A percentile compares a stretch with the other conserved stretches of the same genome.
phyloP scores from a whole-genome alignment of 768 basidiomycete genomes.

The Kwoniella bestiolae region DNA sequence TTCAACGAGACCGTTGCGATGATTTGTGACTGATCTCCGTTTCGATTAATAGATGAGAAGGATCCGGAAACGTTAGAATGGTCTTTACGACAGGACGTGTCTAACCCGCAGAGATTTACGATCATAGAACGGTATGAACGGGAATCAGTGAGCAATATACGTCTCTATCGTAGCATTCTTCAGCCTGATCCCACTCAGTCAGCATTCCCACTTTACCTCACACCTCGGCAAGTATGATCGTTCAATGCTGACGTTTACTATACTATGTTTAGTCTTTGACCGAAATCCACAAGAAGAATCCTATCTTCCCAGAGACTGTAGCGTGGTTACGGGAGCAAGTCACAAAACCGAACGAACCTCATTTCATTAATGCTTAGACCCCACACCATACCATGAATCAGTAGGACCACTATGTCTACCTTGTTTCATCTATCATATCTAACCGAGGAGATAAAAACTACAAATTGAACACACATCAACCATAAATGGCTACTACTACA shows the following conservation, averaged over 20 bases:
- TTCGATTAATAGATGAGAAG: conserved; percentile 1
- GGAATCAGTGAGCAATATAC: conserved; percentile 1
- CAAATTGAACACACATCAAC: too few species aligned
- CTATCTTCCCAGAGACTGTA: conserved; percentile 5
- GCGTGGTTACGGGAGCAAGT: background rate
- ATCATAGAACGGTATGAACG: conserved; percentile 1
- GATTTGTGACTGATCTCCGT: background rate
- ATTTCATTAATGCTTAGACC: background rate
- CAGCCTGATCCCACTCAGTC: background rate
- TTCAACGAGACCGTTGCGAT: background rate
- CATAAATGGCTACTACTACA: too few species aligned
- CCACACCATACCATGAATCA: background rate
- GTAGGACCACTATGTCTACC: too few species aligned
- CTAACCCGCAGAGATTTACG: background rate
- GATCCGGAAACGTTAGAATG: background rate
- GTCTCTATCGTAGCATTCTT: background rate
- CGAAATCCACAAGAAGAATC: conserved; percentile 3
- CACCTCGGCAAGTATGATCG: too few species aligned
- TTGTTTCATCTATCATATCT: too few species aligned
- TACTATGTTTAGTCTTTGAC: background rate
- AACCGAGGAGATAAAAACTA: too few species aligned
- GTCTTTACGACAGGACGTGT: background rate
- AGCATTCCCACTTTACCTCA: too few species aligned
- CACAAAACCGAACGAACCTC: background rate
- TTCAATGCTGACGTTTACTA: background rate